Evolutionary conservation across 345 rosid species (phyloP), one percentile per base, ranked within the genome.

Genomic region (Bruguiera gymnorhiza): DNA sequence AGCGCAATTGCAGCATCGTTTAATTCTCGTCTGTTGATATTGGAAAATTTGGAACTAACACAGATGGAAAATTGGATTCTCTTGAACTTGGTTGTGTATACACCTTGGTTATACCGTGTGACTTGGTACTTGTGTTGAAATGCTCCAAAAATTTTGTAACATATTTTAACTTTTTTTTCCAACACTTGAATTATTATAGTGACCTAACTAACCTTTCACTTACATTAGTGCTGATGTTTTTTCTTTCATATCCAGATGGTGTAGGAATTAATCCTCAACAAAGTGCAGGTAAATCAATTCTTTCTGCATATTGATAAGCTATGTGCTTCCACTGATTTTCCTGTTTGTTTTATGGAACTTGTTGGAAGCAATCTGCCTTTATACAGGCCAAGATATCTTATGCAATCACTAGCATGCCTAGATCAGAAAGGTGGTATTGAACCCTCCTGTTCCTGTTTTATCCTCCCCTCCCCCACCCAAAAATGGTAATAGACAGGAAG

Each of bases 181-280:
- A 3, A 34, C 8, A 66, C 23, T 50, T 69, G n/a, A 5, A 16
- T 60, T 48, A 3, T 23, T 4, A n/a, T 19, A 56, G 8, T n/a
- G 13, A 29, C 21, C 46, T 61, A 8, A 9, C 46, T 61, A 8
- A 10, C 0, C 21, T 16, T 2, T 39, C 39, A 16, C 71, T 70
- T 29, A 29, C 13, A 60, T 61, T 27, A 46, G 39, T 37, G 48
- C 31, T 43, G 50, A 58, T 61, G 19, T 70, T 54, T 68, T 65
- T 36, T 59, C 46, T 71, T 72, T 19, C 26, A 30, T 37, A n/a
- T 84, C 68, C 91, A 95, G 99, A 92, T 86, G 99, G 99, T 6
- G 90, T 95, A 1, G 99, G 97, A 73, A 92, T 95, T 79, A 92
- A 90, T 82, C 99, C 97, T 50, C 97, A 95, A 71, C 99, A 95